Evolutionary conservation across 148 eudicot species (phyloP).

Genomic region (Euryodendron excelsum): DNA sequence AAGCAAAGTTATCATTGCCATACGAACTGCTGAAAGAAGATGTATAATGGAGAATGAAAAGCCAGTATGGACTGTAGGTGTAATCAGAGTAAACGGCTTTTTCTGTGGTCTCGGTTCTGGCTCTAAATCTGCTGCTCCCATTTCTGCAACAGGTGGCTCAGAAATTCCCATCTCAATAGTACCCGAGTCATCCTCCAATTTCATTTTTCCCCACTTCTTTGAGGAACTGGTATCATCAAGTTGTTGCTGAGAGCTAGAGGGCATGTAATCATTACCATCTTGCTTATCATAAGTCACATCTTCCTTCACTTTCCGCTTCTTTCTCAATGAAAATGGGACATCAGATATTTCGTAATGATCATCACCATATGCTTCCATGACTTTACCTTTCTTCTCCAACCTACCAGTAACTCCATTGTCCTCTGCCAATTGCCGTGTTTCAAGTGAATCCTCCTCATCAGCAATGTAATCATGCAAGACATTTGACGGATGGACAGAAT

Average conservation of each 20-base stretch:
- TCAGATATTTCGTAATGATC: constrained; percentile 38
- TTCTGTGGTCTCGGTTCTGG: constrained; percentile 59
- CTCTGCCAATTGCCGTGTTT: constrained; percentile 14
- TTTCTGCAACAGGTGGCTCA: constrained; percentile 47
- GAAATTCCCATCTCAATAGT: constrained; percentile 38
- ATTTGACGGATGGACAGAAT: constrained; percentile 35
- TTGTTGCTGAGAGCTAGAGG: constrained; percentile 34
- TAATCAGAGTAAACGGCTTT: constrained; percentile 61
- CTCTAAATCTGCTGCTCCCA: constrained; percentile 47
- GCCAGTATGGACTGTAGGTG: constrained; percentile 74
- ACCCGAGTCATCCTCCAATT: constrained; percentile 43
- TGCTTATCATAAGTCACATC: constrained; percentile 31
- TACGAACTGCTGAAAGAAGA: constrained; percentile 88
- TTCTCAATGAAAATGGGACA: constrained; percentile 36
- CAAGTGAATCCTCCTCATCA: constrained; percentile 44
- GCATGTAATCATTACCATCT: constrained; percentile 36
- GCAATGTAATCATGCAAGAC: constrained; percentile 31
- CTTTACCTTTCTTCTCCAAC: constrained; percentile 32
- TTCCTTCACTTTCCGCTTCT: constrained; percentile 58
- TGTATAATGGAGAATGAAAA: constrained; percentile 86
- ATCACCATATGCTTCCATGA: constrained; percentile 20
- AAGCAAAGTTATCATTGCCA: constrained; percentile 67
- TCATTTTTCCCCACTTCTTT: constrained; percentile 57
- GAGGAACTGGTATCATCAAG: constrained; percentile 38
- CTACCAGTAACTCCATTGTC: constrained; percentile 24